Evolutionary conservation across 2,329 filamentous ascomycete species (phyloP), one percentile per base, ranked within the genome.

Genomic region (Neobulgaria alba): DNA sequence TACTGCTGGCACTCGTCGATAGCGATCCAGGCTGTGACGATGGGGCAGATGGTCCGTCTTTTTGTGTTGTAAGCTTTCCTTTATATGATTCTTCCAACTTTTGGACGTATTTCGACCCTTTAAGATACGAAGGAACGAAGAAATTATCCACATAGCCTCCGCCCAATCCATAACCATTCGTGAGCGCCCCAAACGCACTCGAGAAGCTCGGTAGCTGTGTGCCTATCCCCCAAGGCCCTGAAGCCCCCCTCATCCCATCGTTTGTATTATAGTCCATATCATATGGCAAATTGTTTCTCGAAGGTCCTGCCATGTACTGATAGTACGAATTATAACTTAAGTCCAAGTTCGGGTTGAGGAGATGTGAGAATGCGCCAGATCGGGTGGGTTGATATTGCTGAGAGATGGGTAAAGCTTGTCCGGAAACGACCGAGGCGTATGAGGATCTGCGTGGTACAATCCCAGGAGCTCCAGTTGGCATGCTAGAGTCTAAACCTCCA

Each of bases 81-180:
- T 69, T 75, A 59, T 88, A 74, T 42, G 74, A 76, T 46, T 85
- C 79, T 53, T 84, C 77, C 35, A 95, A 70, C 59, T 76, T 79
- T 53, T 82, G 75, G 39, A 90, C 77, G 62, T 95, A 89, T 55
- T 78, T 76, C 10, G 87, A 90, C 29, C 77, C 77, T 51, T 72
- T 71, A 33, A 96, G 73, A 63, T 95, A 95, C 4, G 86, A 88
- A 1, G 90, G 90, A 9, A 81, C 73, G 61, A 95, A 88, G 68
- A 90, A 90, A 43, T 62, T 54, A 43, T 69, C 61, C 9, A 35
- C 39, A 43, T 50, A 35, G 10, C 39, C 45, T 29, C 39, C 43
- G 17, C 50, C 50, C 29, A 46, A 37, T 8, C 52, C 52, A 39
- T 52, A 33, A 5, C 55, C 55, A 44, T 57, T 56, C 35, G 51